Conservation (phyloP, 169 alveolate genomes). For the Condylostoma magnum region DNA sequence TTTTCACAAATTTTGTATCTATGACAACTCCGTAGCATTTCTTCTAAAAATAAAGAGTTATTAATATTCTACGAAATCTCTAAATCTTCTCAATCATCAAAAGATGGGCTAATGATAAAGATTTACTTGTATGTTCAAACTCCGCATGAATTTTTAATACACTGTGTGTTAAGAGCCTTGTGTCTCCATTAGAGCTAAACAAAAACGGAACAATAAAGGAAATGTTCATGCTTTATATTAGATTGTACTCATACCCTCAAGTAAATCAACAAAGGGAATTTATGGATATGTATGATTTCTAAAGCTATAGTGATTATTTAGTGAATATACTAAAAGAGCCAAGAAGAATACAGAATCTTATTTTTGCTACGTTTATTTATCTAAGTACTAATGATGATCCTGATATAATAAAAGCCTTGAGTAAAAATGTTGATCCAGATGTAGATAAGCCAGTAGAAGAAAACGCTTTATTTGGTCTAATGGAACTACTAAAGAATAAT, state of each 20-base stretch:
- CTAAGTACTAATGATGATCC: slow-evolving; percentile 5
- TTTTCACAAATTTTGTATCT: slow-evolving; percentile 12
- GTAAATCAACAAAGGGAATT: background rate
- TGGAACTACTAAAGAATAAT: slow-evolving; percentile 24
- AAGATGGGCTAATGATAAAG: slow-evolving; percentile 28
- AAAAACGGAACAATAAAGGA: slow-evolving; percentile 15
- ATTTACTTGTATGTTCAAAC: slow-evolving; percentile 18
- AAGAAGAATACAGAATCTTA: slow-evolving; percentile 14
- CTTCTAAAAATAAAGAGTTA: background rate
- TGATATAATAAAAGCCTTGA: slow-evolving; percentile 9
- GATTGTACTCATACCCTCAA: slow-evolving; percentile 7
- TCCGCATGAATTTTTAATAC: slow-evolving; percentile 30
- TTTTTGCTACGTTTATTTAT: slow-evolving; percentile 27
- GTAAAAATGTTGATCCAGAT: slow-evolving; percentile 3
- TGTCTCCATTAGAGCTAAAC: slow-evolving; percentile 26
- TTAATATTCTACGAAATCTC: background rate
- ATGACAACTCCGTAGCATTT: slow-evolving; percentile 5
- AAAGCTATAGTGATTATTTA: background rate
- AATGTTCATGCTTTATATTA: slow-evolving; percentile 24
- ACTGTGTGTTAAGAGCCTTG: slow-evolving; percentile 12
- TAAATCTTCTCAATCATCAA: background rate
- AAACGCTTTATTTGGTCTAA: slow-evolving; percentile 28
- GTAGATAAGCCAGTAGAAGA: slow-evolving; percentile 32
- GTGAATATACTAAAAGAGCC: background rate
- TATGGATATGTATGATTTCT: slow-evolving; percentile 22